Percentiles rank a stretch among this genome's conserved stretches.
Evolutionary conservation across 2,329 filamentous ascomycete species (phyloP).

Genomic region (Sporothrix phasma): DNA sequence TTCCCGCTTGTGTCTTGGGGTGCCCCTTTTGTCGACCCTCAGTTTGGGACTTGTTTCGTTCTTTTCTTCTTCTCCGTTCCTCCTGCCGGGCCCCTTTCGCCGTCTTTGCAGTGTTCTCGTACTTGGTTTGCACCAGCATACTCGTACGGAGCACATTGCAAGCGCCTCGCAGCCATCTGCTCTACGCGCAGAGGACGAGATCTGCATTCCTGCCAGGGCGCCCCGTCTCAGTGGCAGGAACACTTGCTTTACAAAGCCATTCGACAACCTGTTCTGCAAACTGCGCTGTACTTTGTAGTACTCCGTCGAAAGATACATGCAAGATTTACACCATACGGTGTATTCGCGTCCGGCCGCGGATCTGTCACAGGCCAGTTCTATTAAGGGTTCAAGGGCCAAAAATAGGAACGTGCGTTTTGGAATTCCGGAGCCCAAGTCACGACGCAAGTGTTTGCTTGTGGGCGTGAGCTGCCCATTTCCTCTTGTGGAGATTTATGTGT

Average conservation of each 20-base stretch:
- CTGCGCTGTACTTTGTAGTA: neutral
- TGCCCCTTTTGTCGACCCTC: neutral
- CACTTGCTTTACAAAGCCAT: neutral
- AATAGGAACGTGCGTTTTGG: neutral
- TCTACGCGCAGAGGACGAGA: neutral
- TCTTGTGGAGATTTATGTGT: conserved; percentile 1
- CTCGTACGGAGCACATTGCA: too few species aligned
- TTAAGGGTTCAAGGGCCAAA: too few species aligned
- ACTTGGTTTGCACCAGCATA: neutral
- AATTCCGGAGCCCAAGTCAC: neutral
- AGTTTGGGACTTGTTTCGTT: neutral
- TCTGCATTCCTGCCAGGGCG: conserved; percentile 9
- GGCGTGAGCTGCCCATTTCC: neutral
- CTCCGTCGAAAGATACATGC: too few species aligned
- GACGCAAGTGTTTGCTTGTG: neutral
- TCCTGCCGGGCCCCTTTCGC: neutral
- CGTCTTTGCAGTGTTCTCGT: too few species aligned
- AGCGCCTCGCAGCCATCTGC: neutral
- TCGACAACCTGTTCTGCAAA: neutral
- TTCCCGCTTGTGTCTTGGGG: too few species aligned
- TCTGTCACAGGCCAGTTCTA: neutral
- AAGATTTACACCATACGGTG: too few species aligned
- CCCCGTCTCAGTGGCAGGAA: neutral
- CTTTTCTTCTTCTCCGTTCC: neutral
- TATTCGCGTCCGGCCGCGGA: neutral